phyloP scores from a whole-genome alignment of 73 alveolate genomes.

The Paramecium caudatum region DNA sequence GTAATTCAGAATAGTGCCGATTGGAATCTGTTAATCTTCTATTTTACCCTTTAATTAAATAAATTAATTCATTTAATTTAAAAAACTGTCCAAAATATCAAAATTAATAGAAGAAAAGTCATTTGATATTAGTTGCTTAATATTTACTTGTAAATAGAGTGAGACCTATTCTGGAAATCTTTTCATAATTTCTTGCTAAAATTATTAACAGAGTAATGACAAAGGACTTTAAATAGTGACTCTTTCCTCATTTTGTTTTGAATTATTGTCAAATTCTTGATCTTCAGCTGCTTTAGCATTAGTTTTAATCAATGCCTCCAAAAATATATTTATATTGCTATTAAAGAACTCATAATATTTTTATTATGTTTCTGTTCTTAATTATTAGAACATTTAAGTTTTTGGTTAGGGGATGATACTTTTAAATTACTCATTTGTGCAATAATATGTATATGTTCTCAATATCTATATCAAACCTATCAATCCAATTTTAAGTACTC shows the following conservation, averaged over 20 bases:
- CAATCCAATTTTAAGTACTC: conserved; percentile 8
- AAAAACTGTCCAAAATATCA: conserved; percentile 39
- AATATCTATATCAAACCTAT: not conserved
- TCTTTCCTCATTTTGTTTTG: conserved; percentile 5
- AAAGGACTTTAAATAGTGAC: not conserved
- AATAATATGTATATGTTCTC: conserved; percentile 18
- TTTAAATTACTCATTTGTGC: conserved; percentile 33
- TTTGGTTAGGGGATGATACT: not conserved
- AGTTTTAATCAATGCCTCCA: not conserved
- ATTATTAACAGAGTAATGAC: not conserved
- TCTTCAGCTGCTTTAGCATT: conserved; percentile 12
- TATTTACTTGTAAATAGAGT: not conserved
- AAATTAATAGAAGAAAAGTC: not conserved
- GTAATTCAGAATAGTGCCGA: not conserved
- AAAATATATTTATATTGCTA: not conserved
- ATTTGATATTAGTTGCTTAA: not conserved
- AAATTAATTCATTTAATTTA: not conserved
- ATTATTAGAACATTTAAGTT: not conserved
- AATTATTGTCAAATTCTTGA: not conserved
- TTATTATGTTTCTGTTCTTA: not conserved
- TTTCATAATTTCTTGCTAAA: conserved; percentile 1
- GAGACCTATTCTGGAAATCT: conserved; percentile 36
- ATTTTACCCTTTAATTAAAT: not conserved
- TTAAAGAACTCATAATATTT: not conserved
- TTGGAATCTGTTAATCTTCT: not conserved